Evolutionary conservation across 148 eudicot species (phyloP), one percentile per base, ranked within the genome.

Genomic region (Spergularia bocconei): DNA sequence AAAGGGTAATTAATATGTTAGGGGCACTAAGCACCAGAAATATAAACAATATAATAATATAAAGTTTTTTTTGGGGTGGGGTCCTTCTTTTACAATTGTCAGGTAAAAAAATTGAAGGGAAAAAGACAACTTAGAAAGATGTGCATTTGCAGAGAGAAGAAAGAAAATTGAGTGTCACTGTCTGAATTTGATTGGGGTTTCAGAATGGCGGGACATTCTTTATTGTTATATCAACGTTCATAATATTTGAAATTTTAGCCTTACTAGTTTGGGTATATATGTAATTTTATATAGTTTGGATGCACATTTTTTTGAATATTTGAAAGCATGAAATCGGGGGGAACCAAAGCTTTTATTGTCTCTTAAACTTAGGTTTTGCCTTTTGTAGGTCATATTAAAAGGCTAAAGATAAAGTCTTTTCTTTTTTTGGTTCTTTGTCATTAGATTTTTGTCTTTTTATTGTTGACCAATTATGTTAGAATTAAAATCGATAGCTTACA

Each of bases 131-230:
- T 7, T 76, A 53, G 73, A 71, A 23, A 76, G 48, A 11, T 58
- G 79, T 68, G 67, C 79, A 67, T 51, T 56, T 68, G 78, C 78
- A 68, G 67, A 62, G 36, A 70, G 67, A 57, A 67, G 72, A 54
- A 47, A 63, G 51, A 74, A 64, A 56, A 51, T 7, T 29, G 36
- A 0, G 78, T 67, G 73, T 69, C 72, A 73, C 16, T 66, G 52
- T 79, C 73, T 62, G 13, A 58, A 25, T 62, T 79, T 70, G 11
- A 73, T 79, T 68, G 67, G 82, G 29, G 44, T 79, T 69, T 60
- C 25, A 68, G 36, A 73, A 52, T 68, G 82, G 82, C 78, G 78
- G 75, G 82, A 61, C 67, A 9, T 60, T 69, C 23, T n/a, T 48
- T 50, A 1, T n/a, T 13, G 50, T 67, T 13, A 9, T 13, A 39